Percentiles rank a stretch among this genome's conserved stretches.
Conservation (phyloP, 164 flowering plant genomes). For the Berberis vulgaris region DNA sequence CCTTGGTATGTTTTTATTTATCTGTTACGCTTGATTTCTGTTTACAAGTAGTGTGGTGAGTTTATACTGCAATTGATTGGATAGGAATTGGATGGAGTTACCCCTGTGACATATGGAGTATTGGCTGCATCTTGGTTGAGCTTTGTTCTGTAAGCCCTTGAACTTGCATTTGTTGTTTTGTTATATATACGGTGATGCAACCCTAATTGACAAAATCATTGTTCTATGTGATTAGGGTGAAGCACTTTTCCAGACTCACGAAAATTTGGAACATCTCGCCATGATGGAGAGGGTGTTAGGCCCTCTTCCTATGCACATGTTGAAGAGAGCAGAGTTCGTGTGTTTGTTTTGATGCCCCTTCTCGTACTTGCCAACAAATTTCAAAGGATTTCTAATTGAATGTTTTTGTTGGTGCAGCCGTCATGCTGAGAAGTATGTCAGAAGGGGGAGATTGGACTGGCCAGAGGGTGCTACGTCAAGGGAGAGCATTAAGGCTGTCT, state of each 20-base stretch:
- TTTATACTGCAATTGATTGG: too few relatives aligned
- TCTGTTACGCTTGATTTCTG: not conserved
- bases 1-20: conserved; percentile 36
- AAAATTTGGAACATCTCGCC: conserved; percentile 69
- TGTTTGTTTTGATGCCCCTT: not conserved
- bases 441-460: conserved; percentile 60
- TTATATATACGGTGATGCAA: too few relatives aligned
- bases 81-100: conserved; percentile 53
- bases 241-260: conserved; percentile 75
- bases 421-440: conserved; percentile 58
- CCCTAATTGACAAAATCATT: conserved; percentile 9
- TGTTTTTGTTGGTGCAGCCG: conserved; percentile 22
- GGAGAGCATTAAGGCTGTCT: conserved; percentile 62
- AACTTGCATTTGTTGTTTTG: not conserved
- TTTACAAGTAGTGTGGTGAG: too few relatives aligned
- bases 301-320: conserved; percentile 56
- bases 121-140: conserved; percentile 76
- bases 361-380: not conserved
- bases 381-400: too few relatives aligned
- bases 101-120: conserved; percentile 84
- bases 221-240: conserved; percentile 37
- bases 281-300: conserved; percentile 85
- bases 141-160: conserved; percentile 48
- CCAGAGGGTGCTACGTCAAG: conserved; percentile 70
- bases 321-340: conserved; percentile 55